Evolutionary conservation across 176 grass and related monocot genomes (phyloP).

Genomic region (Carex scoparia): DNA sequence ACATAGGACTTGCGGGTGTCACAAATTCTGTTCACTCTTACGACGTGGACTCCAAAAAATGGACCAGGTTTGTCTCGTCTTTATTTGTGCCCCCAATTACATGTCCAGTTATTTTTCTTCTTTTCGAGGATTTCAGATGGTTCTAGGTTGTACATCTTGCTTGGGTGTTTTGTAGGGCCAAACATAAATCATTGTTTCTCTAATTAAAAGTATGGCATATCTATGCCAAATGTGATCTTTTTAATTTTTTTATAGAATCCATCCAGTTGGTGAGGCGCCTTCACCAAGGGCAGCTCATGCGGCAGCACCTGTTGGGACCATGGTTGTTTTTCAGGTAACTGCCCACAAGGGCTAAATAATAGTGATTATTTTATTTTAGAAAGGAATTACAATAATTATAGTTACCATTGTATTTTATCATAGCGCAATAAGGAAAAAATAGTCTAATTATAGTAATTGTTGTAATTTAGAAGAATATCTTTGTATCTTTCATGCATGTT

Average conservation of each 20-base stretch:
- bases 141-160: too few relatives aligned
- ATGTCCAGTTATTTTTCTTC: too few relatives aligned
- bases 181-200: too few relatives aligned
- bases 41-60: conserved; percentile 64
- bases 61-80: conserved; percentile 53
- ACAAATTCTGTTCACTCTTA: conserved; percentile 94
- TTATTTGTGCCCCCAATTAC: neutral
- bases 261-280: conserved; percentile 75
- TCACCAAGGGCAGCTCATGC: conserved; percentile 88
- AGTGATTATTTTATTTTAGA: neutral
- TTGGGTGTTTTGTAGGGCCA: too few relatives aligned
- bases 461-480: neutral
- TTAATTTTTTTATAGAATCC: conserved; percentile 34
- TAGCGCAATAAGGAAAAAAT: neutral
- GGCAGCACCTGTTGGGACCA: conserved; percentile 75
- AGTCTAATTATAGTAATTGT: neutral
- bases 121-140: too few relatives aligned
- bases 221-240: conserved; percentile 11
- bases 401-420: neutral
- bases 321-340: conserved; percentile 96
- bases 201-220: neutral
- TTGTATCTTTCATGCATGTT: neutral
- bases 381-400: neutral
- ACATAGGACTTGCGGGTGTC: conserved; percentile 81
- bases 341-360: neutral